These are phyloP conservation scores for Verticillium dahliae DNA, from an alignment of 2,329 filamentous ascomycete genomes.

Conservation along the genomic window DNA sequence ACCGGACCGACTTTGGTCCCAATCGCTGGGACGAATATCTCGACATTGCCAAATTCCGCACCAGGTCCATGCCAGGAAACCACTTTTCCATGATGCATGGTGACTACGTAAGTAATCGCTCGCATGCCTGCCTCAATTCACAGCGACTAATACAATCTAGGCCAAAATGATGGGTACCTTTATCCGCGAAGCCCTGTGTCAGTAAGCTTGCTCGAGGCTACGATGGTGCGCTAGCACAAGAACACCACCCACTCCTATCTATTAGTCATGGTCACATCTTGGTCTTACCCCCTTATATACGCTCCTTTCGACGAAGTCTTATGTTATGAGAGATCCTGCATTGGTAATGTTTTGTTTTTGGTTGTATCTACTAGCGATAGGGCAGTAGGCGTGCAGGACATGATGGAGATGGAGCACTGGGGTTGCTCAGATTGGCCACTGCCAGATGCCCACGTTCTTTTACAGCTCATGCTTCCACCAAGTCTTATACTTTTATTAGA, in stretches of 20 bases:
- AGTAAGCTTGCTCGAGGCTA: conserved; percentile 5
- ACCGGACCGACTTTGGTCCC: conserved; percentile 63
- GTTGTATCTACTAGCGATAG: too few relatives aligned
- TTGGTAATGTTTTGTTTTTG: too few relatives aligned
- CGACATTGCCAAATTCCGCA: conserved; percentile 53
- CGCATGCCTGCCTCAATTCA: neutral
- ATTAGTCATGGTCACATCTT: neutral
- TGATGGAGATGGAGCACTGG: too few relatives aligned
- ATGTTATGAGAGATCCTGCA: too few relatives aligned
- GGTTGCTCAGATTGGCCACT: too few relatives aligned
- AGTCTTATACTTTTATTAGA: too few relatives aligned
- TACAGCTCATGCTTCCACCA: too few relatives aligned
- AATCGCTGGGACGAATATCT: conserved; percentile 66
- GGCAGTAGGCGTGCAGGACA: too few relatives aligned
- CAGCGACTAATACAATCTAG: conserved; percentile 9
- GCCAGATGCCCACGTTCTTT: too few relatives aligned
- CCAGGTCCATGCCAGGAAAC: conserved; percentile 63
- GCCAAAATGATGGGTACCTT: conserved; percentile 27
- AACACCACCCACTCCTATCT: neutral
- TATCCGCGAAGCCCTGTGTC: conserved; percentile 26
- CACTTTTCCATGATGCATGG: conserved; percentile 75
- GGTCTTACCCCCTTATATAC: too few relatives aligned
- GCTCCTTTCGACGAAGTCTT: too few relatives aligned
- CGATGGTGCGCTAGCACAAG: conserved; percentile 3
- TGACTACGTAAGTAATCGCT: conserved; percentile 22